phyloP scores from a whole-genome alignment of 1,284 basidiomycete genomes.

The Apiotrichum montevideense region DNA sequence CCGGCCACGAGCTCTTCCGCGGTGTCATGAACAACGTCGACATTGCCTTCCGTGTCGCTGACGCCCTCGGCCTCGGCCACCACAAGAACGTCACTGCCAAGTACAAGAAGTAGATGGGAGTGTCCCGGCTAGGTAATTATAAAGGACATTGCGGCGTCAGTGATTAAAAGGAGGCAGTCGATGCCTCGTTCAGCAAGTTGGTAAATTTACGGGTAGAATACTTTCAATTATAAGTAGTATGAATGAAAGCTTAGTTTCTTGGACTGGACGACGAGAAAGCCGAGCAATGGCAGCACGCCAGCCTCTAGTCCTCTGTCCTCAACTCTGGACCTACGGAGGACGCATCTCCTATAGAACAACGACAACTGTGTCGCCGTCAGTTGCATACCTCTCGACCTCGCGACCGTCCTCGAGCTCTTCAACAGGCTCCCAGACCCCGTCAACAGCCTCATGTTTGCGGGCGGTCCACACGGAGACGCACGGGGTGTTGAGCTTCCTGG shows the following conservation, averaged over 20 bases:
- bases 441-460: background rate
- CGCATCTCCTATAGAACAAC: background rate
- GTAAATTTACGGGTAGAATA: too few species aligned
- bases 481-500: conserved; percentile 3
- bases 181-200: too few species aligned
- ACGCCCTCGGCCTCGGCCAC: conserved; percentile 41
- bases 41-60: conserved; percentile 44
- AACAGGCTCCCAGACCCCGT: conserved; percentile 15
- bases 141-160: conserved; percentile 42
- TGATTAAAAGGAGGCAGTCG: background rate
- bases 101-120: conserved; percentile 37
- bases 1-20: conserved; percentile 43
- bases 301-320: too few species aligned
- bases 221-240: too few species aligned
- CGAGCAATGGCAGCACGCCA: too few species aligned
- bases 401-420: conserved; percentile 16
- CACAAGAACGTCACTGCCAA: conserved; percentile 27
- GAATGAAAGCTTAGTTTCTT: too few species aligned
- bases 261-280: too few species aligned
- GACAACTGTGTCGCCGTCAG: conserved; percentile 15
- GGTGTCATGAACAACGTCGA: conserved; percentile 42
- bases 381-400: conserved; percentile 21
- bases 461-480: conserved; percentile 6
- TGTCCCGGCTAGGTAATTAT: conserved; percentile 47
- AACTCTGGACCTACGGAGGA: too few species aligned